These are phyloP conservation scores for Claviceps purpurea DNA, from an alignment of 2,329 filamentous ascomycete genomes.

Conservation along the genomic window DNA sequence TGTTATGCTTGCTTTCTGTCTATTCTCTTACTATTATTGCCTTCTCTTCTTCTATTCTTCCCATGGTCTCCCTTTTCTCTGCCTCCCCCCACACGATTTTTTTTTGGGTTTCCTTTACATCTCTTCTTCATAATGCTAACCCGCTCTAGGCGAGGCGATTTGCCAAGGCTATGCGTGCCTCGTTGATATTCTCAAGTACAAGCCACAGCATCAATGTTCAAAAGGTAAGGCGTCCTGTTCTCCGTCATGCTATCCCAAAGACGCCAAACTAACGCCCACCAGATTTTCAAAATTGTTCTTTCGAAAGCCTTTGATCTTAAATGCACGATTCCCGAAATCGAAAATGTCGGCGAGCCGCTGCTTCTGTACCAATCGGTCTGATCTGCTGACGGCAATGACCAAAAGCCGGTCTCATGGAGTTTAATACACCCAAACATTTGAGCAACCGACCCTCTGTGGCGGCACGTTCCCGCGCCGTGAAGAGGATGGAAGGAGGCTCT, in stretches of 20 bases:
- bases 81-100: no score
- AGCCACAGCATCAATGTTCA: conserved; percentile 99
- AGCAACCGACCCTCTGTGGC: not conserved
- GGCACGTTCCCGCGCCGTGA: no score
- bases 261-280: conserved; percentile 5
- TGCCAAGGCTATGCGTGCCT: conserved; percentile 95
- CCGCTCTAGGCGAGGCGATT: conserved; percentile 67
- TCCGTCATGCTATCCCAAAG: no score
- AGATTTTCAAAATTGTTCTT: conserved; percentile 99
- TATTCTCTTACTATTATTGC: not conserved
- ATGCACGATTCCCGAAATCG: conserved; percentile 97
- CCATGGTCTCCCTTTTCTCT: not conserved
- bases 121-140: not conserved
- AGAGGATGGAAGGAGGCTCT: not conserved
- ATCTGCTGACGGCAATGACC: conserved; percentile 4
- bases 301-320: conserved; percentile 98
- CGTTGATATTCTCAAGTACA: conserved; percentile 95
- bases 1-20: conserved; percentile 2
- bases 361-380: conserved; percentile 66
- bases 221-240: conserved; percentile 44
- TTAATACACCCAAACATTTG: no score
- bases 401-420: not conserved
- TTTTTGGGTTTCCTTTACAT: no score
- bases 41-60: not conserved
- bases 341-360: conserved; percentile 91